Conservation (phyloP, 257 asterid genomes). For the Apocynum venetum region DNA sequence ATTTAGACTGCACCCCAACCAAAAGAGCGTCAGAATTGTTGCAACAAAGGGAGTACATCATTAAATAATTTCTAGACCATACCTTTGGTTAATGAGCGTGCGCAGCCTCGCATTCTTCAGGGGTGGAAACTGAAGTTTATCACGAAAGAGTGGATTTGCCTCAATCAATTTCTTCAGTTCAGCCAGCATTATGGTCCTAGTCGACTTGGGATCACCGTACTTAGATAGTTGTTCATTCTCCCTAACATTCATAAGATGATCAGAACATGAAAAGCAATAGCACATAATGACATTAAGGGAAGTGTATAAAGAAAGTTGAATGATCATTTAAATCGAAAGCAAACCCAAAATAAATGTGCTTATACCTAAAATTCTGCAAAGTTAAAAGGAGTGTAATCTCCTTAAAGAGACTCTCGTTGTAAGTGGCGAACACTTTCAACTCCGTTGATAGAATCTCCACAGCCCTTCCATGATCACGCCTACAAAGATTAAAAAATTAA, state of each 20-base stretch:
- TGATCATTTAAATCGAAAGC: not conserved
- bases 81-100: constrained; percentile 61
- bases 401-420: constrained; percentile 42
- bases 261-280: constrained; percentile 5
- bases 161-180: constrained; percentile 49
- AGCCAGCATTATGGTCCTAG: constrained; percentile 46
- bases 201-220: constrained; percentile 51
- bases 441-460: constrained; percentile 54
- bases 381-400: constrained; percentile 46
- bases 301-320: not conserved
- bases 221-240: constrained; percentile 50
- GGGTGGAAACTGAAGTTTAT: constrained; percentile 56
- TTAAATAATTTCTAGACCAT: not conserved
- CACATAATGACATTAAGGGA: constrained; percentile 16
- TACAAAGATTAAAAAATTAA: constrained; percentile 22
- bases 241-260: constrained; percentile 27
- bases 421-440: constrained; percentile 42
- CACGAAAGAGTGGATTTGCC: constrained; percentile 56
- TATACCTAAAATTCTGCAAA: constrained; percentile 46
- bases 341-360: not conserved
- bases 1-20: constrained; percentile 41
- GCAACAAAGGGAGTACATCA: not conserved
- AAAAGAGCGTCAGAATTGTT: not conserved
- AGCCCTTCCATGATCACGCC: constrained; percentile 50
- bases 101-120: constrained; percentile 49